phyloP scores from a whole-genome alignment of 768 basidiomycete genomes.

The Cyclocybe cylindracea region DNA sequence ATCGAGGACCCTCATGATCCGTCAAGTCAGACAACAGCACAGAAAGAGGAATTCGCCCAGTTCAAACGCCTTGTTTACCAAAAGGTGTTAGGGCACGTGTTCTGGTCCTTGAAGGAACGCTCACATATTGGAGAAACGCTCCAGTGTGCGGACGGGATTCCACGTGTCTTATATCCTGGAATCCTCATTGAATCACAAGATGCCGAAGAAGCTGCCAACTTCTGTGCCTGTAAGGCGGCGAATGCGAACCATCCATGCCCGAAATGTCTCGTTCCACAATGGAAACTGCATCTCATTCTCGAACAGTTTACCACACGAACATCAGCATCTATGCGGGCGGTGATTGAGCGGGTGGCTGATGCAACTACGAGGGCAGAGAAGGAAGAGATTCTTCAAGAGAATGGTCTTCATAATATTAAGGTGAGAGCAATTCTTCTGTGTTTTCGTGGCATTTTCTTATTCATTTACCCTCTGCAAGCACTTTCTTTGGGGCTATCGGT shows the following conservation, averaged over 20 bases:
- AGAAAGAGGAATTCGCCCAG: conserved; percentile 21
- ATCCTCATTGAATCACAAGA: conserved; percentile 29
- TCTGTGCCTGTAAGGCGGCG: conserved; percentile 22
- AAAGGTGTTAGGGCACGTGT: conserved; percentile 22
- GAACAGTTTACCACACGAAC: conserved; percentile 15
- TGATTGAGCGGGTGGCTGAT: conserved; percentile 9
- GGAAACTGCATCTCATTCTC: conserved; percentile 19
- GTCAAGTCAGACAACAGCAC: conserved; percentile 12
- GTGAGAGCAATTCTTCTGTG: conserved; percentile 12
- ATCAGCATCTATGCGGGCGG: conserved; percentile 16
- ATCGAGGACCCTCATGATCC: conserved; percentile 26
- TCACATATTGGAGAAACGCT: conserved; percentile 24
- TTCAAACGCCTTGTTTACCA: conserved; percentile 32
- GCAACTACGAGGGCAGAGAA: conserved; percentile 8
- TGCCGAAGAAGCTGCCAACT: conserved; percentile 27
- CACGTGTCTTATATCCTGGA: conserved; percentile 25
- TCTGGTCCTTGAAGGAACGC: conserved; percentile 15
- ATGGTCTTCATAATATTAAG: conserved; percentile 22
- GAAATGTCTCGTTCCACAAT: conserved; percentile 25
- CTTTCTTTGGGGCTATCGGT: conserved; percentile 26
- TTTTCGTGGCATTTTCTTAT: not conserved
- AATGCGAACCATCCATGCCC: conserved; percentile 30
- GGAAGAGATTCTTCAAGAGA: conserved; percentile 18
- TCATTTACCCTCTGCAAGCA: conserved; percentile 17
- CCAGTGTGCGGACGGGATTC: conserved; percentile 18